Evolutionary conservation across 495 filamentous ascomycete species (phyloP).

Genomic region (Penicillium coffeae): DNA sequence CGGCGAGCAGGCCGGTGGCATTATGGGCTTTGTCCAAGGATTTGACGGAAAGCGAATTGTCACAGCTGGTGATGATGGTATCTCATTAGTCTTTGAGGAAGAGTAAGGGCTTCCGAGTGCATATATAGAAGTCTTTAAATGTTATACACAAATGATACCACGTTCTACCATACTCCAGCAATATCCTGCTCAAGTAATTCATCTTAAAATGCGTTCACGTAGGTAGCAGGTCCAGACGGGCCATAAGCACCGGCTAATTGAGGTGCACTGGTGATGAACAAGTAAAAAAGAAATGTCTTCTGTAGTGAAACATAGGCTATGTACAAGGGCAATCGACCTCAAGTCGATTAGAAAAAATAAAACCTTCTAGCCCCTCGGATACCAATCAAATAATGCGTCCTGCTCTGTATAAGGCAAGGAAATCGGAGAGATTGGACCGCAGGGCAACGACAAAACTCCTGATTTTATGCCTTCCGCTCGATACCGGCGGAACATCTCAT

Average conservation of each 20-base stretch:
- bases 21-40: constrained; percentile 84
- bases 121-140: constrained; percentile 5
- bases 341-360: constrained; percentile 26
- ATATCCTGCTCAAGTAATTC: too few species aligned
- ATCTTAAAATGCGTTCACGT: too few species aligned
- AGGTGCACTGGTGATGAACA: constrained; percentile 3
- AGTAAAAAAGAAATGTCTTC: constrained; percentile 24
- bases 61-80: constrained; percentile 84
- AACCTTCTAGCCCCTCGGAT: constrained; percentile 6
- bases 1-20: constrained; percentile 63
- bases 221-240: too few species aligned
- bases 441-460: constrained; percentile 9
- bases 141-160: constrained; percentile 21
- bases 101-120: constrained; percentile 6
- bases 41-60: constrained; percentile 63
- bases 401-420: constrained; percentile 3
- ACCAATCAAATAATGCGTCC: not conserved
- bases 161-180: constrained; percentile 7
- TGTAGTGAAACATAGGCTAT: constrained; percentile 40
- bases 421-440: constrained; percentile 2
- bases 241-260: too few species aligned
- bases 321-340: constrained; percentile 41
- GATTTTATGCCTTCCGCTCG: constrained; percentile 11
- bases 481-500: constrained; percentile 20
- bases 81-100: constrained; percentile 65